These are phyloP conservation scores for Aspergillus vadensis DNA, from an alignment of 2,329 filamentous ascomycete species.

Conservation along the genomic window DNA sequence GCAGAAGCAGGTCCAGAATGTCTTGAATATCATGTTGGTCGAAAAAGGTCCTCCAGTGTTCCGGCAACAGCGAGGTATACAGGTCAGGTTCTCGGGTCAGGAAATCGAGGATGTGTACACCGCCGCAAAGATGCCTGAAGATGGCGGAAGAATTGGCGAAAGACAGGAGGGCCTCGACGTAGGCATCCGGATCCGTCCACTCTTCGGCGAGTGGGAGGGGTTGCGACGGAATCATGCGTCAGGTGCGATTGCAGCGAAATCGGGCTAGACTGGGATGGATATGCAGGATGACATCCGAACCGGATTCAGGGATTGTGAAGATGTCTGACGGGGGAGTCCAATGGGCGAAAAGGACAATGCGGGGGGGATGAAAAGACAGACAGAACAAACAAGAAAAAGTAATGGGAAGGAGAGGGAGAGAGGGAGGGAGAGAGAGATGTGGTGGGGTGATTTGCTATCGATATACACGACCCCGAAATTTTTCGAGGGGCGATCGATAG, in stretches of 20 bases:
- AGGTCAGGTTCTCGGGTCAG: conserved; percentile 83
- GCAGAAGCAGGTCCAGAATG: conserved; percentile 77
- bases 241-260: not conserved
- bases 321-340: not conserved
- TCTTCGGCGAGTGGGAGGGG: conserved; percentile 69
- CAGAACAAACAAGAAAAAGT: not conserved
- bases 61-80: conserved; percentile 74
- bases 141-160: conserved; percentile 74
- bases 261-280: not conserved
- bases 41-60: conserved; percentile 82
- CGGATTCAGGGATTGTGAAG: not conserved
- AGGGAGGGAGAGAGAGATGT: not conserved
- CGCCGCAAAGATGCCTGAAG: conserved; percentile 88
- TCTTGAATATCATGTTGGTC: conserved; percentile 69
- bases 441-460: not conserved
- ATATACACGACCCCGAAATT: conserved; percentile 3
- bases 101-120: conserved; percentile 96
- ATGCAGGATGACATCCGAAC: conserved; percentile 6
- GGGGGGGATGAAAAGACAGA: not conserved
- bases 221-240: conserved; percentile 50
- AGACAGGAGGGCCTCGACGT: conserved; percentile 73
- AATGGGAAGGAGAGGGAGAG: not conserved
- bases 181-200: conserved; percentile 72
- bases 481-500: conserved; percentile 6
- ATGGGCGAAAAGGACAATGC: not conserved